Conservation (phyloP, 2,329 filamentous ascomycete species). For the Fusarium graminum region DNA sequence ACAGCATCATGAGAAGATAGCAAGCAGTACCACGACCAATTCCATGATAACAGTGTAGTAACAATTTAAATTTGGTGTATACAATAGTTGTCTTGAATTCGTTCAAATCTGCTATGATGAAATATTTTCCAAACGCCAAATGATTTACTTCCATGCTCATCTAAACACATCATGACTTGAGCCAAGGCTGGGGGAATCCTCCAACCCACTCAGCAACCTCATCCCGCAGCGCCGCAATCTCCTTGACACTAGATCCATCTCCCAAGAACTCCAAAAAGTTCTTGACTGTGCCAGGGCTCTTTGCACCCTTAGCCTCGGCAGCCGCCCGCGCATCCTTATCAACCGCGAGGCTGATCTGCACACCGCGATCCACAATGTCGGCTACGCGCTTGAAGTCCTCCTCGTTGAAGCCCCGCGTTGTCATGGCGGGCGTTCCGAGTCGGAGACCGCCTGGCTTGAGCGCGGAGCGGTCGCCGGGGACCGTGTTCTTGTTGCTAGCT, state of each 20-base stretch:
- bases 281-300: slow-evolving; percentile 72
- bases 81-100: neutral
- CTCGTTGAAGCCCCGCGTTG: slow-evolving; percentile 85
- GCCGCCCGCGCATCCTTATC: slow-evolving; percentile 77
- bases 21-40: neutral
- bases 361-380: slow-evolving; percentile 83
- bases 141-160: slow-evolving; percentile 18
- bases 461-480: slow-evolving; percentile 91
- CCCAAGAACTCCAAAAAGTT: slow-evolving; percentile 75
- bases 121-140: slow-evolving; percentile 33
- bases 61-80: neutral
- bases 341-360: slow-evolving; percentile 79
- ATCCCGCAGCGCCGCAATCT: slow-evolving; percentile 75
- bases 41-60: neutral
- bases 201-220: slow-evolving; percentile 81
- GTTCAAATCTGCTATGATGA: slow-evolving; percentile 13
- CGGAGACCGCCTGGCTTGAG: slow-evolving; percentile 90
- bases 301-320: slow-evolving; percentile 73
- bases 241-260: slow-evolving; percentile 73
- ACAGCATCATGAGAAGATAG: slow-evolving; percentile 21
- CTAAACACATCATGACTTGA: slow-evolving; percentile 40
- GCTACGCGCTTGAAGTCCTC: slow-evolving; percentile 87
- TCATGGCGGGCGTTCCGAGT: slow-evolving; percentile 96
- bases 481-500: slow-evolving; percentile 97
- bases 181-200: slow-evolving; percentile 50